phyloP scores from a whole-genome alignment of 2,329 filamentous ascomycete genomes.

The Cordyceps farinosa region DNA sequence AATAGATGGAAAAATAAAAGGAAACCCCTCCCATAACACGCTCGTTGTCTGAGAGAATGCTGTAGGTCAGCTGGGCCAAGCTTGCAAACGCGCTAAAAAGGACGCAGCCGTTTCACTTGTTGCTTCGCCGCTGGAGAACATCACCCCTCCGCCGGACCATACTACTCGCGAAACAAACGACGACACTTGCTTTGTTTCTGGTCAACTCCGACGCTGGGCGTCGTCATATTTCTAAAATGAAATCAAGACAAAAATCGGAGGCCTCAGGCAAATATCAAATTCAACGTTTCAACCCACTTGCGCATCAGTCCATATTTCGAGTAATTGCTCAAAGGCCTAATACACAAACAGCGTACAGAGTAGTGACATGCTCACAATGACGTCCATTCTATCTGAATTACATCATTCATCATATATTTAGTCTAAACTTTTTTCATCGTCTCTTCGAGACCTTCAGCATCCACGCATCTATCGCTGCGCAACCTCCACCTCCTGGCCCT shows the following conservation, averaged over 20 bases:
- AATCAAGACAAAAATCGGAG: neutral
- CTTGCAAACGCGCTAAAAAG: no score
- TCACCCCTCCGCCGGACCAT: neutral
- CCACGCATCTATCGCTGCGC: conserved; percentile 27
- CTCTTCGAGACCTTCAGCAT: neutral
- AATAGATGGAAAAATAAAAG: no score
- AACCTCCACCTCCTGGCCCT: conserved; percentile 64
- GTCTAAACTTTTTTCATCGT: neutral
- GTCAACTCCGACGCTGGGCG: neutral
- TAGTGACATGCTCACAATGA: neutral
- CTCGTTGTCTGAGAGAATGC: no score
- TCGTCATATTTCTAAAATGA: neutral
- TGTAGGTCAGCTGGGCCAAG: no score
- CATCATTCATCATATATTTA: conserved; percentile 20
- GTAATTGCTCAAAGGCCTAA: neutral
- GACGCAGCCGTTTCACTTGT: neutral
- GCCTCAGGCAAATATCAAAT: neutral
- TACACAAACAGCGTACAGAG: neutral
- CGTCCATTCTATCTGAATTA: neutral
- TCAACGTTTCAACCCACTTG: neutral
- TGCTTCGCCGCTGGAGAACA: neutral
- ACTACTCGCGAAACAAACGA: conserved; percentile 5
- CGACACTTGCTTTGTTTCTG: conserved; percentile 2
- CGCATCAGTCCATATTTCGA: neutral
- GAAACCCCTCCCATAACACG: no score